Percentiles rank a stretch among this genome's conserved stretches.
Evolutionary conservation across 116 monocot genomes (phyloP).

Genomic region (Iris pallida): DNA sequence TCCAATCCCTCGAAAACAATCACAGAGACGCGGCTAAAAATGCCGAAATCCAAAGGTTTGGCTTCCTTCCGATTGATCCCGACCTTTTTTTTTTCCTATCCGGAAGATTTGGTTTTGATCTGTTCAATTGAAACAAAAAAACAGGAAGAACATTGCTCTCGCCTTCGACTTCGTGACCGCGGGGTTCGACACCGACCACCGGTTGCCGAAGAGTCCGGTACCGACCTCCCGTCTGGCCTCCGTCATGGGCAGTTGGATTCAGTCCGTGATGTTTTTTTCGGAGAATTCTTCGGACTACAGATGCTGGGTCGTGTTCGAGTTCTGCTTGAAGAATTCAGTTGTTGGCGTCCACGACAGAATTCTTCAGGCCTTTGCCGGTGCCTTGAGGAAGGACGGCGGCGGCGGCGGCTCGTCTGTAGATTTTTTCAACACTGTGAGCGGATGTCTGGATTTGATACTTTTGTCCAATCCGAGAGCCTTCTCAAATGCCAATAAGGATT

Average conservation of each 20-base stretch:
- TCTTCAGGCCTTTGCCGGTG: conserved; percentile 41
- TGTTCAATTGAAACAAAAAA: neutral
- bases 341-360: conserved; percentile 38
- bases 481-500: conserved; percentile 48
- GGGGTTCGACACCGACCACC: conserved; percentile 2
- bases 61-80: neutral
- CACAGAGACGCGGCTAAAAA: conserved; percentile 15
- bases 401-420: conserved; percentile 2
- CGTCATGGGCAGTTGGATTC: conserved; percentile 56
- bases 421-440: conserved; percentile 31
- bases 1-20: conserved; percentile 38
- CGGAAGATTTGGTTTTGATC: neutral
- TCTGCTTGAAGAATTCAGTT: conserved; percentile 49
- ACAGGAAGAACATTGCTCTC: conserved; percentile 63
- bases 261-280: conserved; percentile 41
- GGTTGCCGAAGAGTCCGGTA: conserved; percentile 15
- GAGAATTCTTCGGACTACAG: conserved; percentile 55
- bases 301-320: conserved; percentile 56
- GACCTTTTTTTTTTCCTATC: neutral
- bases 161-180: conserved; percentile 46
- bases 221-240: conserved; percentile 30
- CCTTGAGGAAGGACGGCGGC: conserved; percentile 15
- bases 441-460: conserved; percentile 46
- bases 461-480: conserved; percentile 45
- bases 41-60: conserved; percentile 34